phyloP scores from a whole-genome alignment of 306 rosid species.

The Malus orientalis region DNA sequence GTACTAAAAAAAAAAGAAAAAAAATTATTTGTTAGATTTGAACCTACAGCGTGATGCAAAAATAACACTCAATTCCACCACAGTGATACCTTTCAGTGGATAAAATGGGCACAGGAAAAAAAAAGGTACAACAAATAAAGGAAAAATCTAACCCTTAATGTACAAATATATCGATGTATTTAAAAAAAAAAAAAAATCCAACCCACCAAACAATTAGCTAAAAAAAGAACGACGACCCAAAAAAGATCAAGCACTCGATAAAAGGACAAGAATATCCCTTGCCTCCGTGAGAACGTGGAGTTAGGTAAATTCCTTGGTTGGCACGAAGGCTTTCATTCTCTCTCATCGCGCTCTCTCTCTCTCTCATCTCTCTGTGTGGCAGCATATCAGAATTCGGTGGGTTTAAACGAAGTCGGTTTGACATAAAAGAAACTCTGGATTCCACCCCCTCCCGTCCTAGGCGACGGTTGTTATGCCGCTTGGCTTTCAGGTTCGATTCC shows the following conservation, averaged over 20 bases:
- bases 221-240: neutral
- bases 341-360: neutral
- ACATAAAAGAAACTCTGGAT: conserved; percentile 61
- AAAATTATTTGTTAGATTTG: too few relatives aligned
- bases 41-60: too few relatives aligned
- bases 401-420: conserved; percentile 2
- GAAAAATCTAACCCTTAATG: too few relatives aligned
- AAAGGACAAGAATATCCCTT: neutral
- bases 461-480: conserved; percentile 89
- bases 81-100: too few relatives aligned
- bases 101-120: too few relatives aligned
- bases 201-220: too few relatives aligned
- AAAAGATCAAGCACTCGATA: neutral
- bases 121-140: too few relatives aligned
- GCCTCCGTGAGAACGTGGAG: neutral
- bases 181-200: too few relatives aligned
- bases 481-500: conserved; percentile 50
- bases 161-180: too few relatives aligned
- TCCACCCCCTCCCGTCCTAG: conserved; percentile 83
- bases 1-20: too few relatives aligned
- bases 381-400: neutral
- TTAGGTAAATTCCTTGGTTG: conserved; percentile 12
- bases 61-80: too few relatives aligned
- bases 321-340: conserved; percentile 6
- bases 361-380: too few relatives aligned